Evolutionary conservation across 2,329 filamentous ascomycete species (phyloP).

Genomic region (Ascochyta viciae-villosae): DNA sequence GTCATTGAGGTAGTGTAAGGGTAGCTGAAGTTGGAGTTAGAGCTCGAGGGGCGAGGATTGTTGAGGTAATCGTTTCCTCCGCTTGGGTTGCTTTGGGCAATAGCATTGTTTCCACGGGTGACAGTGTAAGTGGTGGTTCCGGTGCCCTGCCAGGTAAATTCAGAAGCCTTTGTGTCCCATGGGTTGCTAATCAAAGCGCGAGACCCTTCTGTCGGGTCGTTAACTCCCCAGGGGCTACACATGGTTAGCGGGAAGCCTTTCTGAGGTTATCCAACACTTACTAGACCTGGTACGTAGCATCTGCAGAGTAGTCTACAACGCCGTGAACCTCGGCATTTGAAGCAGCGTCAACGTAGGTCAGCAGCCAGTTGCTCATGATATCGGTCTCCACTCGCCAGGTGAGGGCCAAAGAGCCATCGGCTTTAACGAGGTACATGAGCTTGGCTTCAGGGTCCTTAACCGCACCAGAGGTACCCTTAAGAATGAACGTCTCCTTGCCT

Average conservation of each 20-base stretch:
- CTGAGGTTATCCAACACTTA: too few relatives aligned
- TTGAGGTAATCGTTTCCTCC: conserved; percentile 50
- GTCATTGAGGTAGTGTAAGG: conserved; percentile 32
- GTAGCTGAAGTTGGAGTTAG: conserved; percentile 52
- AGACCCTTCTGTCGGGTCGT: conserved; percentile 60
- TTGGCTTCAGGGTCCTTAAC: conserved; percentile 60
- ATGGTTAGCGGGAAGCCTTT: too few relatives aligned
- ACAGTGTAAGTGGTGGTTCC: too few relatives aligned
- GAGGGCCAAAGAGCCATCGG: conserved; percentile 56
- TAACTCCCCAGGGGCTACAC: conserved; percentile 55
- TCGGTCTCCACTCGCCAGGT: conserved; percentile 67
- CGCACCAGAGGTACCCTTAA: conserved; percentile 53
- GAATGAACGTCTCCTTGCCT: conserved; percentile 49
- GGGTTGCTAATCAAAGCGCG: conserved; percentile 58
- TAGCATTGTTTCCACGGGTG: conserved; percentile 66
- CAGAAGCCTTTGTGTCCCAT: conserved; percentile 56
- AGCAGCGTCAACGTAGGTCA: conserved; percentile 62
- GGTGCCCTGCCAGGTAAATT: conserved; percentile 62
- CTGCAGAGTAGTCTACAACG: conserved; percentile 62
- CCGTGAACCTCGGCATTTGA: conserved; percentile 55
- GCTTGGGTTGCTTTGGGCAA: conserved; percentile 59
- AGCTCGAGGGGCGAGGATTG: conserved; percentile 59
- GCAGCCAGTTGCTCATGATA: conserved; percentile 61
- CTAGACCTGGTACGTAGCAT: conserved; percentile 62
- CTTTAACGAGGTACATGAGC: conserved; percentile 59